phyloP scores from a whole-genome alignment of 306 rosid species.

The Medicago ruthenica region DNA sequence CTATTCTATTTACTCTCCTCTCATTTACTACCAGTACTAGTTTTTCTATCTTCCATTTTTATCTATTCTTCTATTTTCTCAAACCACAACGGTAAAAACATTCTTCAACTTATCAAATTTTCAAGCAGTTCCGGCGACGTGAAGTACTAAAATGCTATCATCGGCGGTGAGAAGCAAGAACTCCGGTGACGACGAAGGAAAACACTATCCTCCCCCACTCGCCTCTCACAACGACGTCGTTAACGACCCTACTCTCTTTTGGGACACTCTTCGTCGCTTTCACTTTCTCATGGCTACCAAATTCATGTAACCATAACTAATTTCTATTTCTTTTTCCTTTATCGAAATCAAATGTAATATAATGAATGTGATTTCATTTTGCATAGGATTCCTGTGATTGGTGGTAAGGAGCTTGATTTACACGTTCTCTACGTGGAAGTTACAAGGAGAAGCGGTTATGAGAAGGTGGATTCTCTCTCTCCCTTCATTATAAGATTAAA shows the following conservation, averaged over 20 bases:
- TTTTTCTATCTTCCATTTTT: neutral
- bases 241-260: slow-evolving; percentile 58
- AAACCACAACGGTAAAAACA: neutral
- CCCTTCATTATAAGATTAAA: neutral
- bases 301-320: slow-evolving; percentile 74
- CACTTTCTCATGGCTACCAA: slow-evolving; percentile 80
- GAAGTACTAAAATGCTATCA: slow-evolving; percentile 48
- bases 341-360: neutral
- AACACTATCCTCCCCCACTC: slow-evolving; percentile 72
- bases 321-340: neutral
- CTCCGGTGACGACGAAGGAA: slow-evolving; percentile 39
- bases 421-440: slow-evolving; percentile 88
- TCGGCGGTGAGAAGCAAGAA: slow-evolving; percentile 39
- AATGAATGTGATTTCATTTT: neutral
- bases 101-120: neutral
- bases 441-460: slow-evolving; percentile 87
- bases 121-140: slow-evolving; percentile 17
- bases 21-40: neutral
- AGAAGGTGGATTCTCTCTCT: slow-evolving; percentile 58
- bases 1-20: slow-evolving; percentile 19
- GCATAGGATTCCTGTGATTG: slow-evolving; percentile 93
- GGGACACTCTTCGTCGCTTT: slow-evolving; percentile 93
- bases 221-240: slow-evolving; percentile 71
- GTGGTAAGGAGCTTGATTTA: slow-evolving; percentile 96
- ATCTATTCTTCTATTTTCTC: neutral